phyloP scores from a whole-genome alignment of 192 early-diverging fungal species.

The Coemansia asiatica region DNA sequence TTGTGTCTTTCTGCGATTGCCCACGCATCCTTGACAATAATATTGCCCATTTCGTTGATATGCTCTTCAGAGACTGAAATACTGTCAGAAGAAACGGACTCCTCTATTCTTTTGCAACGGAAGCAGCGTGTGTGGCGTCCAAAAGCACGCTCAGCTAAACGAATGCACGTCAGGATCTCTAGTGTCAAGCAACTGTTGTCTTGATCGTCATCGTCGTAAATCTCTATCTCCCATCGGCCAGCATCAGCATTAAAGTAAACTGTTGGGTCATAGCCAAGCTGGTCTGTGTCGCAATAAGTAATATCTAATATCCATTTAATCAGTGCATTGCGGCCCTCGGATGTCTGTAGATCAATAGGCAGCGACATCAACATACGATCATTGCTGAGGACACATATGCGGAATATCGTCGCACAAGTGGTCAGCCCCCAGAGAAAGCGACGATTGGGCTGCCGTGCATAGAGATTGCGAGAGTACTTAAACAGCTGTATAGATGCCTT shows the following conservation, averaged over 20 bases:
- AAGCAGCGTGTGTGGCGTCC: too few species aligned
- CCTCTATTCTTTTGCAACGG: too few species aligned
- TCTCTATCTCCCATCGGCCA: too few species aligned
- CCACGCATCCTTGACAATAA: neutral
- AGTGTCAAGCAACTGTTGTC: too few species aligned
- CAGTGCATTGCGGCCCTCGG: neutral
- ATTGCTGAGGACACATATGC: neutral
- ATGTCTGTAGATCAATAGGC: neutral
- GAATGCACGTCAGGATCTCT: too few species aligned
- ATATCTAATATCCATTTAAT: too few species aligned
- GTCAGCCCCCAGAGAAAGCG: conserved; percentile 29
- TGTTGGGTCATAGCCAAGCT: too few species aligned
- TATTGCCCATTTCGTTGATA: neutral
- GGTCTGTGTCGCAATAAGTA: too few species aligned
- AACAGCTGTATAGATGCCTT: conserved; percentile 9
- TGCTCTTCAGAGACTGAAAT: neutral
- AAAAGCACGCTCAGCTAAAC: too few species aligned
- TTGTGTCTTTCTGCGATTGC: neutral
- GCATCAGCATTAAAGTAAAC: too few species aligned
- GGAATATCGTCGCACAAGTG: conserved; percentile 5
- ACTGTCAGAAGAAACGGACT: too few species aligned
- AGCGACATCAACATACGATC: neutral
- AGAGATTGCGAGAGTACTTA: conserved; percentile 12
- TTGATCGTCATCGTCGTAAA: neutral
- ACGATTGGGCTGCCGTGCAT: conserved; percentile 11